phyloP scores from a whole-genome alignment of 2,329 filamentous ascomycete species.

The Plectosphaerella cucumerina region DNA sequence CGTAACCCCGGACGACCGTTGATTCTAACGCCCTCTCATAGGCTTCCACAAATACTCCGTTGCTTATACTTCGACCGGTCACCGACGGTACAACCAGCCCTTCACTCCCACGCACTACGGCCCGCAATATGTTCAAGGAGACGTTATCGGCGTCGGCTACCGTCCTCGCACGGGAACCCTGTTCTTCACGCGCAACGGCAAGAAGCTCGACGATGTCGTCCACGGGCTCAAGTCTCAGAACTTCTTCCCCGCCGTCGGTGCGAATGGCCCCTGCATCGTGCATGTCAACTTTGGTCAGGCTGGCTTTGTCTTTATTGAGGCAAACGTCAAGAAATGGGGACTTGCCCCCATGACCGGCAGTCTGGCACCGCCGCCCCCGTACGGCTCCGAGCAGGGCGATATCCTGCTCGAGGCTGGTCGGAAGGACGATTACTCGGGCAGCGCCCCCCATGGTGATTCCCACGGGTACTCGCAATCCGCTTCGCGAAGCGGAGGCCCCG shows the following conservation, averaged over 20 bases:
- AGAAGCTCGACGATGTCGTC: slow-evolving; percentile 90
- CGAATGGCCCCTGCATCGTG: slow-evolving; percentile 85
- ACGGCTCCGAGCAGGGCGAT: slow-evolving; percentile 94
- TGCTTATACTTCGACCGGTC: slow-evolving; percentile 84
- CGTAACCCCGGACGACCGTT: neutral
- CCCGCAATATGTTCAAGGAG: slow-evolving; percentile 82
- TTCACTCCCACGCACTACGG: slow-evolving; percentile 78
- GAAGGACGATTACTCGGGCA: slow-evolving; percentile 50
- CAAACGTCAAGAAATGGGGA: slow-evolving; percentile 99
- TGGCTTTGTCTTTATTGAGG: slow-evolving; percentile 98
- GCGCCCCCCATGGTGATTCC: slow-evolving; percentile 30
- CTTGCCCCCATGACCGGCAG: slow-evolving; percentile 93
- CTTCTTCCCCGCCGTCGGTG: slow-evolving; percentile 96
- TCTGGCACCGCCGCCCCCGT: slow-evolving; percentile 89
- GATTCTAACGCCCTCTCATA: slow-evolving; percentile 25
- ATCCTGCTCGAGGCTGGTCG: slow-evolving; percentile 86
- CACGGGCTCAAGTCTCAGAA: slow-evolving; percentile 93
- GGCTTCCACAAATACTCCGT: slow-evolving; percentile 91
- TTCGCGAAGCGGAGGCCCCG: slow-evolving; percentile 31
- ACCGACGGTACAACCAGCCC: slow-evolving; percentile 87
- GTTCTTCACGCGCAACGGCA: slow-evolving; percentile 98
- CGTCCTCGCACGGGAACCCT: slow-evolving; percentile 89
- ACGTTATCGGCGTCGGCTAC: slow-evolving; percentile 94
- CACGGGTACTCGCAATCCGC: slow-evolving; percentile 43
- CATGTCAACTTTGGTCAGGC: slow-evolving; percentile 98